Evolutionary conservation across 2,329 filamentous ascomycete genomes (phyloP), one percentile per base, ranked within the genome.

Genomic region (Fusarium sp.): DNA sequence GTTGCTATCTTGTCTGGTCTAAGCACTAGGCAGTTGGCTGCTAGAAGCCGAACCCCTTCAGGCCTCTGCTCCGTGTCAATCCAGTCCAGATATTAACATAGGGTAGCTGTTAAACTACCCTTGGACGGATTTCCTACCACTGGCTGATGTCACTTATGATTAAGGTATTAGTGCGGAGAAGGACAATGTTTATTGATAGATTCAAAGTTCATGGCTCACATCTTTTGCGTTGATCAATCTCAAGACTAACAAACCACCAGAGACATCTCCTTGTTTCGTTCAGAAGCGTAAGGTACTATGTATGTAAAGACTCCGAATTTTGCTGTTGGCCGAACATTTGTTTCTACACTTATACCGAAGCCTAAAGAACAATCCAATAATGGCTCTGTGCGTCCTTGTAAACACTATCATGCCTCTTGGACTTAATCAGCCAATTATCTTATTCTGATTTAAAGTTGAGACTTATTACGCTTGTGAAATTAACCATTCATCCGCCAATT

Each of bases 111-210:
- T 24, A 49, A 18, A 22, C 28, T 20, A 52, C 10, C 17, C n/a
- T 9, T 35, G 22, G 60, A 47, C 26, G 31, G 24, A 14, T 15
- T 36, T 38, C 33, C 52, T 36, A 41, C n/a, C 28, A 52, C 48
- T 73, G 44, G 58, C 49, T 74, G 47, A 66, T 68, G 62, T 51
- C 58, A 56, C 58, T 63, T 11, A 33, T 33, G 12, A 33, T 33
- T 6, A 31, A 31, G 45, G 45, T 31, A 24, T 38, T 18, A 38
- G 63, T 52, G 57, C 24, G 24, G 42, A 56, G 38, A 56, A 44
- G 15, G 31, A 20, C 14, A n/a, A 51, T 51, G 15, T 59, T 20
- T 36, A 31, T 63, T 22, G n/a, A 18, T 47, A 31, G 36, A 35
- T 42, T 15, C 17, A 31, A 24, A 24, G 28, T 22, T 38, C 8